Evolutionary conservation across 179 eudicot species (phyloP).

Genomic region (Corrigiola litoralis): DNA sequence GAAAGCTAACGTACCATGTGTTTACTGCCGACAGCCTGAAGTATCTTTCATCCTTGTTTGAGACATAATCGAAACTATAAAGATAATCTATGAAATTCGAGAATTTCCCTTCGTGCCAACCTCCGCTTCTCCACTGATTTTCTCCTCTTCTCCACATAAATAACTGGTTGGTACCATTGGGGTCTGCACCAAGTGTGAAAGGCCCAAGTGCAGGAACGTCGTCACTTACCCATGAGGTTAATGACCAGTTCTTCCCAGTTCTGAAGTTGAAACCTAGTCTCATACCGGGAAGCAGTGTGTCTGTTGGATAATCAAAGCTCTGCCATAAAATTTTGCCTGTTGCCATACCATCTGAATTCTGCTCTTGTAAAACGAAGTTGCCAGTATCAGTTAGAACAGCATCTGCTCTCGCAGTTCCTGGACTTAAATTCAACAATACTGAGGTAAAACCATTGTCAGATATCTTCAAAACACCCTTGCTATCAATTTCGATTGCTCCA

Average conservation of each 20-base stretch:
- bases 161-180: slow-evolving; percentile 21
- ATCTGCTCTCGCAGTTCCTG: neutral
- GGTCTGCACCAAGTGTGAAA: slow-evolving; percentile 34
- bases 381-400: slow-evolving; percentile 21
- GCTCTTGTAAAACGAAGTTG: slow-evolving; percentile 15
- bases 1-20: slow-evolving; percentile 4
- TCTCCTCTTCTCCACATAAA: slow-evolving; percentile 30
- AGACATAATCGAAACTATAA: slow-evolving; percentile 19
- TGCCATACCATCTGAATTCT: slow-evolving; percentile 8
- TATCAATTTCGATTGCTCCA: slow-evolving; percentile 16
- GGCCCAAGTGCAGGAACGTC: slow-evolving; percentile 32
- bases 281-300: slow-evolving; percentile 43
- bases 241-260: slow-evolving; percentile 25
- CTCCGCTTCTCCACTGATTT: slow-evolving; percentile 31
- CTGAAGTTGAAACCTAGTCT: slow-evolving; percentile 30
- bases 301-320: slow-evolving; percentile 42
- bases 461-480: slow-evolving; percentile 17
- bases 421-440: slow-evolving; percentile 4
- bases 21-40: slow-evolving; percentile 18
- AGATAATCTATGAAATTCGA: slow-evolving; percentile 15
- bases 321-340: slow-evolving; percentile 25
- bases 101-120: slow-evolving; percentile 25
- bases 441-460: slow-evolving; percentile 1
- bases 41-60: slow-evolving; percentile 23
- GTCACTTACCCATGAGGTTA: slow-evolving; percentile 36